phyloP scores from a whole-genome alignment of 2,329 filamentous ascomycete species.

The Calycina herbarum region DNA sequence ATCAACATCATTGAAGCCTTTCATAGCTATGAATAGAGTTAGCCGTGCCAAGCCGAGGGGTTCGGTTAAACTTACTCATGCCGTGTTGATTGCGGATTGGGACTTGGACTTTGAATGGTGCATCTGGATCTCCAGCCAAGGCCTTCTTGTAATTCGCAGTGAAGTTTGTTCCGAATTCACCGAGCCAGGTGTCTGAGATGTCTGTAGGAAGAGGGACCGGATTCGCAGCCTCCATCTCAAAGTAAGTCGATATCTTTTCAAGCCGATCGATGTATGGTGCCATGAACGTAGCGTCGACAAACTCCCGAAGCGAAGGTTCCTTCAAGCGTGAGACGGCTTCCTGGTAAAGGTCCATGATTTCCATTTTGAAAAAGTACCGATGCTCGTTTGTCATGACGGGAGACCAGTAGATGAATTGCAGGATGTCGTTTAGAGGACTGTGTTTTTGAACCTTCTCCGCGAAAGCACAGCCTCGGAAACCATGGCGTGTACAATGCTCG shows the following conservation, averaged over 20 bases:
- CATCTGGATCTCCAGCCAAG: neutral
- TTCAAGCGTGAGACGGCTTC: neutral
- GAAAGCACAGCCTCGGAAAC: conserved; percentile 11
- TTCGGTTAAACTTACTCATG: conserved; percentile 8
- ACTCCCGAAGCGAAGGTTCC: neutral
- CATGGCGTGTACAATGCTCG: neutral
- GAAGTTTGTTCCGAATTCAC: conserved; percentile 9
- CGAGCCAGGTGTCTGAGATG: neutral
- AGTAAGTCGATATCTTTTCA: neutral
- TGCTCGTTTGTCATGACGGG: conserved; percentile 13
- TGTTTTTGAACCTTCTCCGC: conserved; percentile 5
- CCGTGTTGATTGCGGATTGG: conserved; percentile 3
- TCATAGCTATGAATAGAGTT: neutral
- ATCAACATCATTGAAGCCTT: neutral
- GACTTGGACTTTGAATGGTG: neutral
- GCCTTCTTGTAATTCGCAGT: neutral
- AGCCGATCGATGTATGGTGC: neutral
- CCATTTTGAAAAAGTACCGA: conserved; percentile 5
- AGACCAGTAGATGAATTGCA: conserved; percentile 13
- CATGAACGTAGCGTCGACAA: neutral
- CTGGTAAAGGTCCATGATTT: neutral
- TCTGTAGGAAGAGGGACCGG: conserved; percentile 9
- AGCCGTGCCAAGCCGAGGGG: neutral
- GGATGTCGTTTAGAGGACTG: conserved; percentile 10
- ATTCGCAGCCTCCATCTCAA: neutral